phyloP scores from a whole-genome alignment of 176 grass and related monocot species.

The Alloteropsis semialata region DNA sequence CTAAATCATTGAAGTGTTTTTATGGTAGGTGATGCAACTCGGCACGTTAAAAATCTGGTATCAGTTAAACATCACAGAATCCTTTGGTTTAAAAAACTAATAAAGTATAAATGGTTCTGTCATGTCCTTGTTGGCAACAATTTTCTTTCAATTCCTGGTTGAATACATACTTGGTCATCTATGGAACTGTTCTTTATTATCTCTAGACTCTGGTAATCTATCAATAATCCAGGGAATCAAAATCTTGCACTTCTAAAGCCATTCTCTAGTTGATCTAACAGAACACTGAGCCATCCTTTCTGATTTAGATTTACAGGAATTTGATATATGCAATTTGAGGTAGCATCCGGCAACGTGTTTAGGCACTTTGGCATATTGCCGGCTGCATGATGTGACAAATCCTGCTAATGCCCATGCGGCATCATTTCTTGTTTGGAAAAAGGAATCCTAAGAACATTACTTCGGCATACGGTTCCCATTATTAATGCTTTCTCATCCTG shows the following conservation, averaged over 20 bases:
- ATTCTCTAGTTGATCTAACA: not conserved
- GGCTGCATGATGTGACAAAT: constrained; percentile 17
- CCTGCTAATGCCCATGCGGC: not conserved
- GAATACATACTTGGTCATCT: constrained; percentile 29
- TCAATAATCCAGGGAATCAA: constrained; percentile 1
- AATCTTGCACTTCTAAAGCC: not conserved
- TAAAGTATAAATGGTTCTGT: not conserved
- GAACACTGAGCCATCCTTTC: not conserved
- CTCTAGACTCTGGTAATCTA: not conserved
- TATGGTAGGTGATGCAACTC: constrained; percentile 8
- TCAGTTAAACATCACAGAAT: constrained; percentile 18
- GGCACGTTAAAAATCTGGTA: not conserved
- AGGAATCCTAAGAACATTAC: constrained; percentile 5
- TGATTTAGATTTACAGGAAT: constrained; percentile 11
- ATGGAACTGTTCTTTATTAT: constrained; percentile 23
- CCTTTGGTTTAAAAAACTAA: not conserved
- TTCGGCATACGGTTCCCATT: constrained; percentile 18
- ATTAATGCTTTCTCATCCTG: constrained; percentile 7
- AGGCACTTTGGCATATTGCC: constrained; percentile 3
- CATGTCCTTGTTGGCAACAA: not conserved
- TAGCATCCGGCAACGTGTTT: constrained; percentile 17
- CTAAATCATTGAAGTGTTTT: not conserved
- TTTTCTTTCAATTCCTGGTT: constrained; percentile 29
- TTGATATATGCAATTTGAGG: constrained; percentile 1
- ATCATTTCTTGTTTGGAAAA: constrained; percentile 20